phyloP scores from a whole-genome alignment of 2,329 filamentous ascomycete genomes.

The Blumeria graminis region DNA sequence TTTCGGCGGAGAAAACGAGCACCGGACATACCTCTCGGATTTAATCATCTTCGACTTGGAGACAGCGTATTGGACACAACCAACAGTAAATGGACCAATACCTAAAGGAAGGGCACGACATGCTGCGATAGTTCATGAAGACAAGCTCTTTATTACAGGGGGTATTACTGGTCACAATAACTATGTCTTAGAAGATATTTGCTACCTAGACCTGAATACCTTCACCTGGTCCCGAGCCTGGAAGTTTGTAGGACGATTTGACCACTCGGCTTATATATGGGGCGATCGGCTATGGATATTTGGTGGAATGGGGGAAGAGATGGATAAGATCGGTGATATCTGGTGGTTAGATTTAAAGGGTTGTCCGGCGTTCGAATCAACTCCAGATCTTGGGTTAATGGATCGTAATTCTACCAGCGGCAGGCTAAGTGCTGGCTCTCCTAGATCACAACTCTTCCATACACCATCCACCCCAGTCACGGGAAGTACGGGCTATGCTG shows the following conservation, averaged over 20 bases:
- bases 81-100: conserved; percentile 58
- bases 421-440: conserved; percentile 20
- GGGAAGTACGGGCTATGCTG: conserved; percentile 38
- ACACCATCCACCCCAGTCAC: conserved; percentile 22
- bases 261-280: conserved; percentile 88
- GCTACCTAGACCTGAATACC: conserved; percentile 88
- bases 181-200: conserved; percentile 83
- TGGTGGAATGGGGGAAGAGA: conserved; percentile 79
- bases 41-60: conserved; percentile 90
- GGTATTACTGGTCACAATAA: conserved; percentile 89
- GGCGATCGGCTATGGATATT: conserved; percentile 87
- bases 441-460: conserved; percentile 24
- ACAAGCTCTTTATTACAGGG: conserved; percentile 87
- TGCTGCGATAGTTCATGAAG: conserved; percentile 75
- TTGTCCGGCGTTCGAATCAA: conserved; percentile 58
- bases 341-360: conserved; percentile 96
- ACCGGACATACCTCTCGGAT: conserved; percentile 83
- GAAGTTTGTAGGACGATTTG: conserved; percentile 85
- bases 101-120: conserved; percentile 82
- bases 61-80: conserved; percentile 86
- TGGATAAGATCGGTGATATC: conserved; percentile 88
- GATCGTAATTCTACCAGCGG: conserved; percentile 17
- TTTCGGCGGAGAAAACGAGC: conserved; percentile 95
- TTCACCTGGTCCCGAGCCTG: conserved; percentile 94
- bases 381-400: conserved; percentile 31